These are phyloP conservation scores for Apiospora hydei DNA, from an alignment of 2,329 filamentous ascomycete genomes.

Conservation along the genomic window DNA sequence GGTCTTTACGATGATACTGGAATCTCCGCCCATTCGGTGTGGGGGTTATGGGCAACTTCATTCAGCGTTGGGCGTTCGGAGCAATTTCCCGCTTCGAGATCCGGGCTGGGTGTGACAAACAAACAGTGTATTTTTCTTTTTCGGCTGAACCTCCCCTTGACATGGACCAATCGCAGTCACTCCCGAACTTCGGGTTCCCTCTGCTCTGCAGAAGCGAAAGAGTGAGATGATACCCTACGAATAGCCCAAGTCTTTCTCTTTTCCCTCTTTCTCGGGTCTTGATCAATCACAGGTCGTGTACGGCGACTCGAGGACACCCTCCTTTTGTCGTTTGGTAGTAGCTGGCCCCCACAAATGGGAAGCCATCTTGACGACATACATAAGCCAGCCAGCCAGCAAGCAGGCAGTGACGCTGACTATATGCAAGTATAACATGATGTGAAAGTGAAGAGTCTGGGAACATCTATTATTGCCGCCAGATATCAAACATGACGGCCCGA, in stretches of 20 bases:
- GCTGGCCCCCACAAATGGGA: not conserved
- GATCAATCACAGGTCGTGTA: conserved; percentile 4
- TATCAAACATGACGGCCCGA: not conserved
- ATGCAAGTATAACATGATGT: not conserved
- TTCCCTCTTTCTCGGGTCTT: not conserved
- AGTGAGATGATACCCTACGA: not conserved
- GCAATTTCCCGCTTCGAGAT: not conserved
- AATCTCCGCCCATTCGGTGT: too few species aligned
- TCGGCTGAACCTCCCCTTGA: not conserved
- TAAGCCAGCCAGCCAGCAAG: not conserved
- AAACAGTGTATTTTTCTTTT: not conserved
- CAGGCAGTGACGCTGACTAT: not conserved
- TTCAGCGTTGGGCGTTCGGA: not conserved
- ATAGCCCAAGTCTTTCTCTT: not conserved
- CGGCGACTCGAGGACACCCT: not conserved
- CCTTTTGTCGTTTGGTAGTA: not conserved
- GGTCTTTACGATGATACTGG: not conserved
- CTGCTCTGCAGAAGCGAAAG: not conserved
- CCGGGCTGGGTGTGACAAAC: not conserved
- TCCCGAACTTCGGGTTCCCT: not conserved
- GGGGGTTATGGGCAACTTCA: not conserved
- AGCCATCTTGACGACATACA: not conserved
- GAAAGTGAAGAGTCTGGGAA: not conserved
- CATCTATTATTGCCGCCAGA: not conserved
- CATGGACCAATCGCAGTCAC: not conserved